Evolutionary conservation across 306 rosid species (phyloP).

Genomic region (Ceratonia siliqua): DNA sequence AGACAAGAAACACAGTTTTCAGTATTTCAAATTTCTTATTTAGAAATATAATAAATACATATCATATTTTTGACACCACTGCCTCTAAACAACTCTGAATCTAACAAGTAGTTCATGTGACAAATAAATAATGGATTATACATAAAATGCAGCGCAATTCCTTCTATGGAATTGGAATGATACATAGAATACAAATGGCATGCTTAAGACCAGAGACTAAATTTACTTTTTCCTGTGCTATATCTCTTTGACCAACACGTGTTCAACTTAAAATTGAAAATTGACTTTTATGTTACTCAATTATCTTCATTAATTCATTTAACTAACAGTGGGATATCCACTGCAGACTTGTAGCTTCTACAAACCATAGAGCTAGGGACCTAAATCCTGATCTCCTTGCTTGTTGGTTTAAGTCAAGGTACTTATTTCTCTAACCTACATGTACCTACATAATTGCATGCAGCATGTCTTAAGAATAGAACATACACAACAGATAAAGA

Average conservation of each 20-base stretch:
- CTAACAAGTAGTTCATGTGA: conserved; percentile 12
- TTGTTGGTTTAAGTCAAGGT: neutral
- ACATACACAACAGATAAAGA: neutral
- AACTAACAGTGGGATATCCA: neutral
- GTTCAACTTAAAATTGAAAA: neutral
- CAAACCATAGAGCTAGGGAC: neutral
- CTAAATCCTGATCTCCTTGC: neutral
- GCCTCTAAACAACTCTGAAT: conserved; percentile 13
- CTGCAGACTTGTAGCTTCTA: neutral
- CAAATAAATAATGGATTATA: conserved; percentile 21
- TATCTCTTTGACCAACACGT: conserved; percentile 3
- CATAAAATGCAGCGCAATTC: neutral
- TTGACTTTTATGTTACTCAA: neutral
- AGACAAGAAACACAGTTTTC: conserved; percentile 34
- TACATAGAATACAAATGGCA: conserved; percentile 26
- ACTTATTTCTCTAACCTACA: neutral
- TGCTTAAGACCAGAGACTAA: neutral
- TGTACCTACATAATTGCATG: neutral
- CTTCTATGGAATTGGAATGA: conserved; percentile 19
- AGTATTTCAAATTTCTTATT: conserved; percentile 9
- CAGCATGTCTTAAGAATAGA: conserved; percentile 13
- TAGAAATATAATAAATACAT: neutral
- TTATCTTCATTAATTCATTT: conserved; percentile 6
- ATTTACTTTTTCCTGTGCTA: neutral
- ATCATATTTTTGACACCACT: neutral